Base-by-base conservation (phyloP, 1,139 yeast species). In the Sporopachydermia cereana region DNA sequence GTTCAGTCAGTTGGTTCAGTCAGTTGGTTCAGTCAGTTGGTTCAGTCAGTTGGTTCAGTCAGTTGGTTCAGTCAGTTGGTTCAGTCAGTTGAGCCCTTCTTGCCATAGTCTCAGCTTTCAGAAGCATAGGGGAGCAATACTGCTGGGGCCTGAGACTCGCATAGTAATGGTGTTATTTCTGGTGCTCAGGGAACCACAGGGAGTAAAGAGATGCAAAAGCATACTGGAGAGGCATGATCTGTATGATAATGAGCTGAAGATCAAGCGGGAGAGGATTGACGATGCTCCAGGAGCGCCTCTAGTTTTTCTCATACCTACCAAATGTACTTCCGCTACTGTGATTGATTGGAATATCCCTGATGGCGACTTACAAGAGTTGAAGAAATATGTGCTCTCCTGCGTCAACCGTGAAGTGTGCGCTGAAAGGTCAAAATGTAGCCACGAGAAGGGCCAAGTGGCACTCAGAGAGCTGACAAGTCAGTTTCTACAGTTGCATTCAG, bases 131-230 rank as follows among this genome's bases (percentile, higher is more conserved):
- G n/a, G n/a, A n/a, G n/a, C n/a, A n/a, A n/a, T n/a, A n/a, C n/a
- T n/a, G n/a, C n/a, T n/a, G n/a, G n/a, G n/a, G n/a, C n/a, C n/a
- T n/a, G n/a, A n/a, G n/a, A n/a, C n/a, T 25, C 44, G 21, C 20
- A 4, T 42, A 14, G 44, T 21, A 3, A 52, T 53, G 58, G 51
- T 52, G 3, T 50, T 48, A 23, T 59, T 55, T 41, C 44, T 58
- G 12, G 39, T 55, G 3, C 44, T 56, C 3, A 21, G 36, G 12
- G 56, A 58, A 41, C 29, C 49, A 2, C 47, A 41, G 29, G 42
- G 43, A 18, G 53, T 63, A 34, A 62, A 62, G 48, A 25, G 46
- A 3, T 45, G 60, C 17, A 64, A 65, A 48, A 56, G 50, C 3
- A 41, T 29, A 25, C 49, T 64, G 21, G 67, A 62, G 47, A 20